A percentile compares a stretch with the other conserved stretches of the same genome.
These are phyloP conservation scores for Candida tallmaniae DNA, from an alignment of 805 yeast species.

Conservation along the genomic window DNA sequence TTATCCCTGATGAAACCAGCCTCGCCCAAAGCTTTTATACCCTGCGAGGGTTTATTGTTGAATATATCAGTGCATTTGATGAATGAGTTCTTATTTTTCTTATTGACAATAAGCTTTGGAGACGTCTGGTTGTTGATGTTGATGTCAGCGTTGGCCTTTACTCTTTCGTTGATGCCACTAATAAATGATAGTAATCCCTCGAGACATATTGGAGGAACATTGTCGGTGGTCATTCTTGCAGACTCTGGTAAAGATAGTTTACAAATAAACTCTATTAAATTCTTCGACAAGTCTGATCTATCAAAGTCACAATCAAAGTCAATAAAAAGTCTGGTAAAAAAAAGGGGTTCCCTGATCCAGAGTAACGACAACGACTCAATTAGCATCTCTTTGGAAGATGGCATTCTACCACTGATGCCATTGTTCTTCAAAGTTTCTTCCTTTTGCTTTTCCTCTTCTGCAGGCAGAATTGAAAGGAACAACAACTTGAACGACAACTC, in stretches of 20 bases:
- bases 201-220: constrained; percentile 88
- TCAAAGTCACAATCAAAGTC: constrained; percentile 90
- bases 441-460: constrained; percentile 12
- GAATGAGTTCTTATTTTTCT: constrained; percentile 65
- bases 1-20: constrained; percentile 54
- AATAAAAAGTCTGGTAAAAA: constrained; percentile 72
- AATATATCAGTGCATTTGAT: constrained; percentile 70
- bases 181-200: constrained; percentile 79
- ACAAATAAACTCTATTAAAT: constrained; percentile 65
- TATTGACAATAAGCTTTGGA: constrained; percentile 37
- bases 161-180: constrained; percentile 53
- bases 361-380: constrained; percentile 78
- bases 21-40: constrained; percentile 60
- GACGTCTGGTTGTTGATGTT: constrained; percentile 10
- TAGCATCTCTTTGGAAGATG: constrained; percentile 63
- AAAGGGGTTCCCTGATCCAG: constrained; percentile 76
- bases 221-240: constrained; percentile 71
- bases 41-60: constrained; percentile 75
- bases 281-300: constrained; percentile 68
- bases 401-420: constrained; percentile 25
- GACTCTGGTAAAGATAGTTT: constrained; percentile 82
- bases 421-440: constrained; percentile 6
- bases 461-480: constrained; percentile 50
- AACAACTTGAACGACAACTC: constrained; percentile 67
- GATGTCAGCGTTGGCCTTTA: constrained; percentile 20